A percentile compares a stretch with the other conserved stretches of the same genome.
Conservation (phyloP, 2,329 filamentous ascomycete genomes). For the Cordyceps cicadae region DNA sequence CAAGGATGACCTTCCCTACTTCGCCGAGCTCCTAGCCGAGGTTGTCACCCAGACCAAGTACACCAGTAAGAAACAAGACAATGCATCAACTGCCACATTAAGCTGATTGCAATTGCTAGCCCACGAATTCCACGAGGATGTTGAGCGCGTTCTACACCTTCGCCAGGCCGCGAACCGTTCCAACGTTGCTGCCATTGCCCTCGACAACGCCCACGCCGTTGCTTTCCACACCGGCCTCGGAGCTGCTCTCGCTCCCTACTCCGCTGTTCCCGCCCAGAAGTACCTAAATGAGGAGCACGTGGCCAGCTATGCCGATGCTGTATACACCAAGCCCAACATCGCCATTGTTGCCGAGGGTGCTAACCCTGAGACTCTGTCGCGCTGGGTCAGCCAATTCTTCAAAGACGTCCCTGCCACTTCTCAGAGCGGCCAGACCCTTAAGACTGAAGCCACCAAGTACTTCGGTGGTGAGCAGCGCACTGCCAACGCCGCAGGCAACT, state of each 20-base stretch:
- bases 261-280: slow-evolving; percentile 62
- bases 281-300: slow-evolving; percentile 74
- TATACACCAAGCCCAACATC: slow-evolving; percentile 84
- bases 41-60: slow-evolving; percentile 84
- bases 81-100: neutral
- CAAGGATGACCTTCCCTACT: slow-evolving; percentile 92
- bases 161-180: slow-evolving; percentile 66
- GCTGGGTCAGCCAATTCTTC: slow-evolving; percentile 95
- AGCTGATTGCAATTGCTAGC: slow-evolving; percentile 40
- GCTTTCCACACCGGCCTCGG: slow-evolving; percentile 94
- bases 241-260: slow-evolving; percentile 63
- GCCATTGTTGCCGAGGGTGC: slow-evolving; percentile 87
- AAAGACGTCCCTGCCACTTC: slow-evolving; percentile 53
- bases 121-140: slow-evolving; percentile 84
- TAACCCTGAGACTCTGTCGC: slow-evolving; percentile 63
- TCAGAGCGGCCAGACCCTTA: slow-evolving; percentile 43
- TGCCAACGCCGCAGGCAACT: slow-evolving; percentile 66
- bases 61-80: slow-evolving; percentile 46
- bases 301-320: slow-evolving; percentile 64
- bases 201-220: slow-evolving; percentile 76
- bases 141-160: slow-evolving; percentile 66
- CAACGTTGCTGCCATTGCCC: slow-evolving; percentile 57
- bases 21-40: slow-evolving; percentile 89
- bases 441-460: slow-evolving; percentile 69
- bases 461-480: slow-evolving; percentile 91